Evolutionary conservation across 78 protist species (phyloP), one percentile per base, ranked within the genome.

Genomic region (Dictyostelium citrinum): DNA sequence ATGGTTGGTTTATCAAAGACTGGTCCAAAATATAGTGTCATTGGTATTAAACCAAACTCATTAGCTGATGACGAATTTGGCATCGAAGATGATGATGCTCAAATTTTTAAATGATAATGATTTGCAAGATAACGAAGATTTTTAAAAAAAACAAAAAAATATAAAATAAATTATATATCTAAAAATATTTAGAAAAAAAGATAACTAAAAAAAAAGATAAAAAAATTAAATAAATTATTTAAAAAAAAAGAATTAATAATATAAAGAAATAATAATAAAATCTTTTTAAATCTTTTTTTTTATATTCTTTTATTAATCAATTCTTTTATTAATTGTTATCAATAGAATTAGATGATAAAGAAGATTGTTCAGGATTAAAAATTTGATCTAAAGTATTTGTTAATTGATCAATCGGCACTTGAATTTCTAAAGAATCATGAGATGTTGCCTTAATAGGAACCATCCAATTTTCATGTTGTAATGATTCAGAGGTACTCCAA

Each of bases 71-170:
- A 85, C 31, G 92, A 85, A 77, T 85, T 85, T 76, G 92, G 92
- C 37, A 85, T 85, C 67, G 92, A 85, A 76, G 92, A 85, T 76
- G 92, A 85, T 77, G 92, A 85, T 41, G 92, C 92, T 60, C 92
- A 85, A 75, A 85, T 85, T 61, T n/a, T 61, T 85, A 74, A 85
- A 85, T 77, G 92, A 85, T 76, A 80, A 85, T 29, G 92, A 80
- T 85, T 43, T 75, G 24, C 81, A 75, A 75, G 81, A 75, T n/a
- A 55, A 55, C 9, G 81, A 75, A 17, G 58, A 75, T 75, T 75
- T 75, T 41, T 41, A 75, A 75, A 75, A 37, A 37, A 37, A 37
- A 37, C n/a, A n/a, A n/a, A n/a, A n/a, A n/a, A n/a, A n/a, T n/a
- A n/a, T n/a, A n/a, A n/a, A n/a, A n/a, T n/a, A n/a, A n/a, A n/a